phyloP scores from a whole-genome alignment of 2,329 filamentous ascomycete genomes.

The Golovinomyces cichoracearum region DNA sequence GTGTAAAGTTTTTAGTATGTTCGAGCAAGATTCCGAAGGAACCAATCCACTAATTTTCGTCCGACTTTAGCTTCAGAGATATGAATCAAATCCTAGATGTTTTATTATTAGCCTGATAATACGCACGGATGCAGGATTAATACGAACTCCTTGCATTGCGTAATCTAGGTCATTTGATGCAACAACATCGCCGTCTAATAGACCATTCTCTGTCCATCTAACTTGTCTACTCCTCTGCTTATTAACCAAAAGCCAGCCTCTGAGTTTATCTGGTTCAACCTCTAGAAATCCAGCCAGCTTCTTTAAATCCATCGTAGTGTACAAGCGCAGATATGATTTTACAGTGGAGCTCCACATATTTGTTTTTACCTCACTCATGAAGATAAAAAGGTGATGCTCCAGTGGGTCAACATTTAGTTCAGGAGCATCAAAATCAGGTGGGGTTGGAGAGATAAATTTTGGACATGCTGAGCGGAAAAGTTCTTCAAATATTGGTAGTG shows the following conservation, averaged over 20 bases:
- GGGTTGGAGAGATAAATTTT: slow-evolving; percentile 96
- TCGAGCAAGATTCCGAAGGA: slow-evolving; percentile 82
- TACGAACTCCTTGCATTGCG: slow-evolving; percentile 69
- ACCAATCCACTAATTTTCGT: slow-evolving; percentile 94
- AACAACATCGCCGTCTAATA: slow-evolving; percentile 76
- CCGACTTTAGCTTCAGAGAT: slow-evolving; percentile 98
- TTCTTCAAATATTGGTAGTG: slow-evolving; percentile 91
- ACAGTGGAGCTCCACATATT: slow-evolving; percentile 96
- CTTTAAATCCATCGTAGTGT: slow-evolving; percentile 98
- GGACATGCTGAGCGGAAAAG: slow-evolving; percentile 94
- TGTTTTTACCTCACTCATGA: slow-evolving; percentile 99
- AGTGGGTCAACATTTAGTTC: slow-evolving; percentile 87
- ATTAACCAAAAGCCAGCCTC: slow-evolving; percentile 82
- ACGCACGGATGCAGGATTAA: background rate
- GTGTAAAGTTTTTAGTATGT: slow-evolving; percentile 66
- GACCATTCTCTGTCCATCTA: slow-evolving; percentile 69
- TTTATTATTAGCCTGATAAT: too few species aligned
- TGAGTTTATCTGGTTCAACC: slow-evolving; percentile 83
- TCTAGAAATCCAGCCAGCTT: slow-evolving; percentile 96
- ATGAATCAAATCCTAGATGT: slow-evolving; percentile 73
- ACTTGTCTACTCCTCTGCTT: slow-evolving; percentile 97
- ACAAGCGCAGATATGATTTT: slow-evolving; percentile 94
- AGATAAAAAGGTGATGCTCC: slow-evolving; percentile 89
- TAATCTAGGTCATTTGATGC: slow-evolving; percentile 94
- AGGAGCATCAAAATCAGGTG: slow-evolving; percentile 92